Base-by-base conservation (phyloP, 75 land plant genomes). In the Picea glauca region DNA sequence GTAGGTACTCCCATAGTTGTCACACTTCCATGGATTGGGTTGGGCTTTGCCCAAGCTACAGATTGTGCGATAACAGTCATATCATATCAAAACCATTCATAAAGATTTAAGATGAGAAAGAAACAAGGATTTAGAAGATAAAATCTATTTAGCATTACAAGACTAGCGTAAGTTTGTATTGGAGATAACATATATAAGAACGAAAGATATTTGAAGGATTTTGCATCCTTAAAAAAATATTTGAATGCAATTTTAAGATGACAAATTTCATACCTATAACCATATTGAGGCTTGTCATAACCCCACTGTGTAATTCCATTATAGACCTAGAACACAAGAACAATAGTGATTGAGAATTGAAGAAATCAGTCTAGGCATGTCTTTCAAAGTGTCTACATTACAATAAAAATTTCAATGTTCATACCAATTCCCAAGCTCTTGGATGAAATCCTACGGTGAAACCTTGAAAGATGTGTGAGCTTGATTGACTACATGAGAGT, bases 361-460 rank as follows among this genome's bases (percentile, higher is more conserved):
- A 56, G 20, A 43, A 75, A 67, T 70, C 20, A 84, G 32, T 5
- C 38, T 32, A 30, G 31, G 17, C 35, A 65, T 65, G 21, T 82
- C 74, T 15, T 38, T 68, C 20, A 68, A 68, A 15, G 12, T 40
- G 5, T 68, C 46, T 38, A 4, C 38, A 35, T 1, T 40, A 38
- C 0, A 78, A 54, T 56, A 61, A 14, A 66, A 50, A 40, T 58
- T 13, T 4, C 60, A 23, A 59, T 4, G 67, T 68, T 26, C 88
- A 82, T 89, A 95, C 98, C 78, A 94, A 60, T 88, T 95, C 98
- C 87, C 85, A 91, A 77, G 96, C 87, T 20, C 96, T 82, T 62
- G 98, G 98, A 88, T 88, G 86, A 79, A 95, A 95, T 21, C 98
- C 98, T 82, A 93, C 91, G 74, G 98, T 91, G 75, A 95, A 93